Evolutionary conservation across 164 flowering plant genomes (phyloP), one percentile per base, ranked within the genome.

Genomic region (Dillenia turbinata): DNA sequence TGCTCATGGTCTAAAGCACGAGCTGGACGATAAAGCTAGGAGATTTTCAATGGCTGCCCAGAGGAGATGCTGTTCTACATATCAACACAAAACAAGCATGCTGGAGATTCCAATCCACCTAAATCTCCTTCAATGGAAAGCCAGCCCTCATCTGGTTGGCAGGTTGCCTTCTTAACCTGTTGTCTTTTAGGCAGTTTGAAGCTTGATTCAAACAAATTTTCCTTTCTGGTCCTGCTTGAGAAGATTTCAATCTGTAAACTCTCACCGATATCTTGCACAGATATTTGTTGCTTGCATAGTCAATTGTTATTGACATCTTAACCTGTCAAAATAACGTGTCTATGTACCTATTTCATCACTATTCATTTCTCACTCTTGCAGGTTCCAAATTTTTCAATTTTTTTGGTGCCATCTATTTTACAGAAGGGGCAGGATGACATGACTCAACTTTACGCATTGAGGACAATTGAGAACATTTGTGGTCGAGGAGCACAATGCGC

Each of bases 1-100:
- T 95, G 83, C 94, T 50, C 90, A 95, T 77, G 89, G 97, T 44
- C 88, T 95, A 7, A 83, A 97, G 68, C 97, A 95, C 79, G 81
- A 76, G 62, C 99, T 88, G 69, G 99, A 92, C 61, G 5, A 33
- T 33, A 95, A 95, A 70, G 96, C 90, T 4, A 82, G 99, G 80
- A 77, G 99, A 75, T 90, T 86, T 75, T 85, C 97, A 15, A 90
- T 95, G 99, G 99, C 97, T 70, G 99, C 99, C 67, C 66, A 92
- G 99, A 97, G 64, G 99, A 95, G 68, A 69, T 95, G 77, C 75
- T 92, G 24, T 95, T 95, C 73, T 95, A 95, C 66, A 85, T 95
- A 64, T 87, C 99, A 61, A 89, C 97, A 70, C 97, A 86, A 71
- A 81, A 70, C 79, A 94, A 89, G 66, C 81, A 84, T 10, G 62